Evolutionary conservation across 305 asterid species (phyloP).

Genomic region (Fraxinus paxiana): DNA sequence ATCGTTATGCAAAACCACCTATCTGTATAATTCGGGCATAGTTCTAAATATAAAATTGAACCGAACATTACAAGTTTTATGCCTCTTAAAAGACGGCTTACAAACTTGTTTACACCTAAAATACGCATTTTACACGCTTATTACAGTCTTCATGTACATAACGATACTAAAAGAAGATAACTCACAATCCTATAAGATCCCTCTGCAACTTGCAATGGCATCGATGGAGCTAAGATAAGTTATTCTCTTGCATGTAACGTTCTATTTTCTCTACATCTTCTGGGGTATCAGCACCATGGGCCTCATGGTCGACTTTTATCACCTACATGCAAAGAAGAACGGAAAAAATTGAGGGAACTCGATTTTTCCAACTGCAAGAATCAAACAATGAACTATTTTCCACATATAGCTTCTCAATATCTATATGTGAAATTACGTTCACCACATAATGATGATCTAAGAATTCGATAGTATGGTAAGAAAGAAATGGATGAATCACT

Average conservation of each 20-base stretch:
- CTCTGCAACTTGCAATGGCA: too few relatives aligned
- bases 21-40: too few relatives aligned
- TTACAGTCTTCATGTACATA: too few relatives aligned
- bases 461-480: too few relatives aligned
- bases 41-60: too few relatives aligned
- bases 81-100: too few relatives aligned
- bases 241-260: conserved; percentile 47
- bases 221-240: conserved; percentile 37
- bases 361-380: not conserved
- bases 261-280: conserved; percentile 67
- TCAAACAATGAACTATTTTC: not conserved
- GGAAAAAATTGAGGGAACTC: not conserved
- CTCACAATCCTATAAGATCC: too few relatives aligned
- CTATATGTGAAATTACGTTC: not conserved
- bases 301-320: conserved; percentile 65
- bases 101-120: too few relatives aligned
- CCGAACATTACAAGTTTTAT: too few relatives aligned
- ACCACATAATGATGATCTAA: not conserved
- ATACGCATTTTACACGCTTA: too few relatives aligned
- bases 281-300: conserved; percentile 65
- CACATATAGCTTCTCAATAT: not conserved
- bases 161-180: too few relatives aligned
- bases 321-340: conserved; percentile 28
- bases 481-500: not conserved
- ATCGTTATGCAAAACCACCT: too few relatives aligned